Evolutionary conservation across 192 early-diverging fungal genomes (phyloP), one percentile per base, ranked within the genome.

Genomic region (Kappamyces sp.): DNA sequence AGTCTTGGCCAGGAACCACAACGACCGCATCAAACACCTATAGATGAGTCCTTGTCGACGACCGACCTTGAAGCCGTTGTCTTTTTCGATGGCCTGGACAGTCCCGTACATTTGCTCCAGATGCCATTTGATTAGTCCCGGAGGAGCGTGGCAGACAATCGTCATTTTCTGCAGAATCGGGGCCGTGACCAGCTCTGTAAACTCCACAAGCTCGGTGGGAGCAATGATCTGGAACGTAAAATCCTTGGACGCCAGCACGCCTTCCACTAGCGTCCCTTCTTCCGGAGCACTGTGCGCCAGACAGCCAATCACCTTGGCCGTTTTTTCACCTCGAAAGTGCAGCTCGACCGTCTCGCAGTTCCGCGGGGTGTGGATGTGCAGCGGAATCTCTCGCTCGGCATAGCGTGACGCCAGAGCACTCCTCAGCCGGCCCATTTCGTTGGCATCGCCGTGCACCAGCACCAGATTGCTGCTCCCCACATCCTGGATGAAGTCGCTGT

Each of bases 391-490:
- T 8, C 76, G 67, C 54, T 90, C 89, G 6, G 75, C 74, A 66
- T 89, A 97, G 66, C 84, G 85, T 70, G 87, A 89, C 59, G 86
- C 78, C 47, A 99, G 60, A 3, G 93, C 93, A 34, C 87, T 83
- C 62, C 87, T 85, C 63, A 99, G 74, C 38, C 91, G 78, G 37
- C 84, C 82, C 97, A 99, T 99, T 8, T 88, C 84, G 65, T 92
- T 97, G 35, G 87, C 74, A 64, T 97, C 97, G 58, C 97, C 97
- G 54, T 99, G 97, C 1, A 99, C 97, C 41, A 99, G 75, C 10
- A 92, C 86, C 47, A 99, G 76, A 66, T 97, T 85, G 38, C 91
- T 86, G 5, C 92, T 85, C 33, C 89, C 86, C 47, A 98, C 87
- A 52, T 93, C 92, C 61, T 98, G 87, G 64, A 99, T 98, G 67